These are phyloP conservation scores for Ambrosia hybrid DNA, from an alignment of 140 eudicot species.

Conservation along the genomic window DNA sequence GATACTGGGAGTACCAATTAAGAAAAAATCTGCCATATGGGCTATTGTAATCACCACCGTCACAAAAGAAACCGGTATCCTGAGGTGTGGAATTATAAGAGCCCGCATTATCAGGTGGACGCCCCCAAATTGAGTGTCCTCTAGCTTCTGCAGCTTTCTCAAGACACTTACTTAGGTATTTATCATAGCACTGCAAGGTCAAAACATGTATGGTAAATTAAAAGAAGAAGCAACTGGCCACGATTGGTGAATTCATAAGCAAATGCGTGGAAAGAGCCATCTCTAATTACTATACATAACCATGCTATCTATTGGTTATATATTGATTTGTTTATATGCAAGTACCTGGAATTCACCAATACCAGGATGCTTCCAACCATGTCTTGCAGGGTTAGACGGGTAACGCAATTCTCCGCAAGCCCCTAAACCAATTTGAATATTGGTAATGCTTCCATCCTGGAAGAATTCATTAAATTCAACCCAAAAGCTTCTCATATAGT, in stretches of 20 bases:
- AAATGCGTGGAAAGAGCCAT: not conserved
- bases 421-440: conserved; percentile 81
- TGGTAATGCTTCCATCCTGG: conserved; percentile 58
- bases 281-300: conserved; percentile 1
- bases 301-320: conserved; percentile 3
- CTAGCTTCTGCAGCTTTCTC: conserved; percentile 69
- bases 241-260: not conserved
- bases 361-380: too few relatives aligned
- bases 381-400: too few relatives aligned
- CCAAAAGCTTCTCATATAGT: conserved; percentile 87
- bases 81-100: conserved; percentile 78
- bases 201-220: too few relatives aligned
- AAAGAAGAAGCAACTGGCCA: too few relatives aligned
- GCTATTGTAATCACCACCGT: conserved; percentile 84
- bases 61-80: conserved; percentile 75
- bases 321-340: not conserved
- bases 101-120: conserved; percentile 79
- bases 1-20: too few relatives aligned
- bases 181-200: conserved; percentile 30
- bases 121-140: conserved; percentile 82
- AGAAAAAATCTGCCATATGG: conserved; percentile 63
- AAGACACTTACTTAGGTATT: conserved; percentile 58
- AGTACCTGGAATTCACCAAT: conserved; percentile 10
- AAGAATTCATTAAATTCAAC: conserved; percentile 74
- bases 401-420: conserved; percentile 60